These are phyloP conservation scores for Trichoderma lentiforme DNA, from an alignment of 2,329 filamentous ascomycete species.

Conservation along the genomic window DNA sequence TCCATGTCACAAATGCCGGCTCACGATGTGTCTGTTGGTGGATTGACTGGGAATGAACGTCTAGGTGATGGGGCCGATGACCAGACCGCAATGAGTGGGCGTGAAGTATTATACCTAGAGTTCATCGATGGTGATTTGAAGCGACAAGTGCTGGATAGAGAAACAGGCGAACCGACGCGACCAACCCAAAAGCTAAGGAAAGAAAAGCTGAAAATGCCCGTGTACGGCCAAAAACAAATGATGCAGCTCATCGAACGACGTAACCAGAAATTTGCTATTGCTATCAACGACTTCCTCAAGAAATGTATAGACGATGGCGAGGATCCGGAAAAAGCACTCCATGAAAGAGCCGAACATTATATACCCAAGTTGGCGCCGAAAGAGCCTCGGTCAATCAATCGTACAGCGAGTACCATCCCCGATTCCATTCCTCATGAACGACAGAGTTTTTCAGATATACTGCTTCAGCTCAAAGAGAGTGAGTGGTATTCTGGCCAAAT, in stretches of 20 bases:
- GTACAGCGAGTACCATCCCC: conserved; percentile 51
- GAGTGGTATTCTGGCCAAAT: conserved; percentile 92
- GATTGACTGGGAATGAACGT: conserved; percentile 48
- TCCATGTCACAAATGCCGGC: conserved; percentile 49
- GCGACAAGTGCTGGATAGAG: conserved; percentile 67
- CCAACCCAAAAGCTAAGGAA: conserved; percentile 66
- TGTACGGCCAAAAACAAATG: conserved; percentile 92
- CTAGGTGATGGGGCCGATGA: conserved; percentile 30
- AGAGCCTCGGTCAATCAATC: conserved; percentile 29
- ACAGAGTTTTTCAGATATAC: conserved; percentile 76
- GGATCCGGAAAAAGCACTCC: conserved; percentile 66
- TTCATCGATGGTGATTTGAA: conserved; percentile 91
- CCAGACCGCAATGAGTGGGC: conserved; percentile 33
- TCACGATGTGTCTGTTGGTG: conserved; percentile 56
- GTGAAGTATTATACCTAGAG: conserved; percentile 83
- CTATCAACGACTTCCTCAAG: conserved; percentile 74
- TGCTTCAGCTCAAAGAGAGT: conserved; percentile 75
- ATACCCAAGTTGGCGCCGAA: conserved; percentile 59
- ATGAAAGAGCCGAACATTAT: conserved; percentile 53
- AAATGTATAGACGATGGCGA: conserved; percentile 61
- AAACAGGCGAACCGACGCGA: conserved; percentile 69
- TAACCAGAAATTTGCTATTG: conserved; percentile 76
- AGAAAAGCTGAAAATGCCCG: conserved; percentile 85
- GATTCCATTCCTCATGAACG: conserved; percentile 75
- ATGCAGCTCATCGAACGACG: conserved; percentile 82